Base-by-base conservation (phyloP, 2,329 filamentous ascomycete genomes). In the Chrysoporthe austroafricana region DNA sequence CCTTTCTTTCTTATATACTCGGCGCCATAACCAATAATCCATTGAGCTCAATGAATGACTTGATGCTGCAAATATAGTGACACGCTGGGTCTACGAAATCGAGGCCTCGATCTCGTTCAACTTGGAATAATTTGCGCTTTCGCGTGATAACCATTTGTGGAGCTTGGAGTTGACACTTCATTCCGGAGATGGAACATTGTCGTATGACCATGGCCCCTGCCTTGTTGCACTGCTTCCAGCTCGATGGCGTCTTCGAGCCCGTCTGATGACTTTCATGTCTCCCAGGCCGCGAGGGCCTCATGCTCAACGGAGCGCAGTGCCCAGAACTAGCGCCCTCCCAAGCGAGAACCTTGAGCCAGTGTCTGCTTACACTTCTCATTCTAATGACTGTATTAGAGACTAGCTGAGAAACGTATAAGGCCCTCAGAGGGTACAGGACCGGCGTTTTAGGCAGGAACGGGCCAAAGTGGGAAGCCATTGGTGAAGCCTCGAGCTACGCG, bases 21-120 rank as follows among this genome's bases (percentile, higher is more conserved):
- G 9, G 48, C n/a, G 5, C 5, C 16, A 34, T 54, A 13, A 54
- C 61, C 44, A 48, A 39, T 14, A 63, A 69, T 50, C 42, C 21
- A 50, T 64, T 69, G 60, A 66, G 56, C 67, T 69, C 67, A 50
- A 61, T 57, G 2, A 48, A 11, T 44, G 18, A 26, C 54, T 48
- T 36, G 18, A 9, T 18, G 39, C n/a, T 42, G 32, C 21, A 44
- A 44, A 21, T 18, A 9, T 16, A 14, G 52, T 59, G 63, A 64
- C 16, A 58, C 26, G n/a, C 9, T 42, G 11, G 14, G 6, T 46
- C 34, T 13, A 34, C 6, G 13, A n/a, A 11, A 18, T 44, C 46
- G n/a, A 48, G 46, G 18, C 32, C 26, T 13, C 26, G 13, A 34
- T 21, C 50, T 21, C 21, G 50, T 54, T 13, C 1, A 13, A 54